A percentile compares a stretch with the other conserved stretches of the same genome.
phyloP scores from a whole-genome alignment of 495 filamentous ascomycete genomes.

The Halenospora varia region DNA sequence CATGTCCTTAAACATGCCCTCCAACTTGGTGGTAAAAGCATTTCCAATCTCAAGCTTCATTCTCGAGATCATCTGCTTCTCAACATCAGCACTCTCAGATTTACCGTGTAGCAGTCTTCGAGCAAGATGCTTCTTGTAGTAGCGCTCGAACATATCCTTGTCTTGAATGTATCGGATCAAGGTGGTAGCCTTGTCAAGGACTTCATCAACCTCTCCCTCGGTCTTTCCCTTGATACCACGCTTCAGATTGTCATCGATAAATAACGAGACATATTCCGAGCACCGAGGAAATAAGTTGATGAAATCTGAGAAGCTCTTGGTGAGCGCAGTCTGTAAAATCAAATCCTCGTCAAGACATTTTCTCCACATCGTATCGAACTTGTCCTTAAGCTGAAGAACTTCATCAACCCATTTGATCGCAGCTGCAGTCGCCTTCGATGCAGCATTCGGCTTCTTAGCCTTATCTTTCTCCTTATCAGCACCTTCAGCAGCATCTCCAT shows the following conservation, averaged over 20 bases:
- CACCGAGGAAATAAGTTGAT: constrained; percentile 81
- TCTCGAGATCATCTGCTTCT: constrained; percentile 91
- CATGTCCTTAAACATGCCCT: constrained; percentile 99
- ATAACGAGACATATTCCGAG: constrained; percentile 91
- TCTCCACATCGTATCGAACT: constrained; percentile 77
- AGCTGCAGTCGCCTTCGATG: constrained; percentile 61
- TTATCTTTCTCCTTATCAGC: constrained; percentile 47
- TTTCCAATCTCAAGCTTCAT: constrained; percentile 97
- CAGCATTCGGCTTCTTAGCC: constrained; percentile 39
- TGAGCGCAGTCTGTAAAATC: constrained; percentile 72
- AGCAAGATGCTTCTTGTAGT: constrained; percentile 97
- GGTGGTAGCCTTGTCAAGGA: constrained; percentile 86
- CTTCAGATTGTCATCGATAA: constrained; percentile 95
- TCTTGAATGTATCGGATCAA: constrained; percentile 83
- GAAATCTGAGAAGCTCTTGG: constrained; percentile 80
- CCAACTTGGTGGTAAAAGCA: constrained; percentile 85
- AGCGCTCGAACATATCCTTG: constrained; percentile 93
- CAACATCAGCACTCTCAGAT: constrained; percentile 81
- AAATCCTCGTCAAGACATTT: constrained; percentile 70
- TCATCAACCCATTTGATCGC: constrained; percentile 97
- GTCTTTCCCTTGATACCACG: constrained; percentile 91
- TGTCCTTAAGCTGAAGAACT: constrained; percentile 78
- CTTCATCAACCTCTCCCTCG: constrained; percentile 78
- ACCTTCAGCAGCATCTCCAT: constrained; percentile 32
- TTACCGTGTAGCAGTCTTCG: constrained; percentile 80